Conservation (phyloP, 108 stramenopile species). For the Nannochloropsis gaditana region DNA sequence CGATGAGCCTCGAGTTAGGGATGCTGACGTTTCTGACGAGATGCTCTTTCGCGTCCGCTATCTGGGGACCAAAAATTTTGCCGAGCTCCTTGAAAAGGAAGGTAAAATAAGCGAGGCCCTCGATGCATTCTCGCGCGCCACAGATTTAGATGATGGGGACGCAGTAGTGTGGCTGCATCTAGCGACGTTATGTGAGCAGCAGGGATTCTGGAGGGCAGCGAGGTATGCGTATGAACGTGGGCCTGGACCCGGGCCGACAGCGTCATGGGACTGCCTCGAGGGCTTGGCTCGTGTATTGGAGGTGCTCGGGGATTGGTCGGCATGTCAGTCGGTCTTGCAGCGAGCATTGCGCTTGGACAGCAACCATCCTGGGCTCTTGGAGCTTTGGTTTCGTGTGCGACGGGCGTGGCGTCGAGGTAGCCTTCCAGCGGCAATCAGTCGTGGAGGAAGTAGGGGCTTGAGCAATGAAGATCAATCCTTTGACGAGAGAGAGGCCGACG, state of each 20-base stretch:
- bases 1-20: neutral
- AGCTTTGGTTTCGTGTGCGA: conserved; percentile 2
- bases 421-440: neutral
- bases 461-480: neutral
- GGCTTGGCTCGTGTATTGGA: conserved; percentile 19
- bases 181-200: neutral
- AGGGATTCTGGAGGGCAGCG: neutral
- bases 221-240: neutral
- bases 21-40: neutral
- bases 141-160: neutral
- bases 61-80: neutral
- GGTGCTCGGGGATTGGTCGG: neutral
- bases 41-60: neutral
- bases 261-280: neutral
- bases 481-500: neutral
- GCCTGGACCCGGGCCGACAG: neutral
- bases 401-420: neutral
- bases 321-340: neutral
- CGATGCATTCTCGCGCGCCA: neutral
- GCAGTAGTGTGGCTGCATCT: conserved; percentile 12
- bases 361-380: neutral
- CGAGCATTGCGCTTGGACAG: neutral
- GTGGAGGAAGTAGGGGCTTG: neutral
- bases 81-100: neutral
- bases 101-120: conserved; percentile 3